phyloP scores from a whole-genome alignment of 129 eudicot genomes.

The Pseudognaphalium luteoalbum region DNA sequence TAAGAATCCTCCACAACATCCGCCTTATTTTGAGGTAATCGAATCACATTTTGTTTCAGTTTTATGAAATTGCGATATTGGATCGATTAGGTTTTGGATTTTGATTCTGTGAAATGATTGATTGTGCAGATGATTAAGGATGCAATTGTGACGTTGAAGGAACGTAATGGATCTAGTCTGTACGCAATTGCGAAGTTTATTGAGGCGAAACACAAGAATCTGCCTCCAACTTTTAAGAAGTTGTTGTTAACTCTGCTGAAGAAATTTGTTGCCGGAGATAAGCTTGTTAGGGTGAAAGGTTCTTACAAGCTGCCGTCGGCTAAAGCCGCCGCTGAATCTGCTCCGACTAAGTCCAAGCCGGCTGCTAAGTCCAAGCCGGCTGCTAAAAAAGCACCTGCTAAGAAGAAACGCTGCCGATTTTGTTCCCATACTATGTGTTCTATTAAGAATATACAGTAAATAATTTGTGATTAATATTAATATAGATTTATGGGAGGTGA shows the following conservation, averaged over 20 bases:
- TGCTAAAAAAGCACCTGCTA: constrained; percentile 12
- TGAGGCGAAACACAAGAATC: constrained; percentile 56
- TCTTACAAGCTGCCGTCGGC: constrained; percentile 54
- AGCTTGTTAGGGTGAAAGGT: constrained; percentile 54
- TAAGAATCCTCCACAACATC: constrained; percentile 51
- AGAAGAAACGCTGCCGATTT: constrained; percentile 18
- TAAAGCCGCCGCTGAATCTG: constrained; percentile 17
- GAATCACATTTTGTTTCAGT: background rate
- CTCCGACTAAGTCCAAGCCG: constrained; percentile 38
- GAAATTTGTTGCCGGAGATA: constrained; percentile 55
- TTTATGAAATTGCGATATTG: background rate
- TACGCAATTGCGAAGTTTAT: constrained; percentile 61
- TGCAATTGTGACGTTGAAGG: constrained; percentile 72
- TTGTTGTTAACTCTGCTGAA: constrained; percentile 48
- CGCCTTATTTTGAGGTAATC: constrained; percentile 70
- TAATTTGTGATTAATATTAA: too few species aligned
- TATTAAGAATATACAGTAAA: too few species aligned
- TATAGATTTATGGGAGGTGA: too few species aligned
- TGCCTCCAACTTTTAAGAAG: constrained; percentile 58
- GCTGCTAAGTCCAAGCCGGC: constrained; percentile 37
- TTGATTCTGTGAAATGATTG: constrained; percentile 1
- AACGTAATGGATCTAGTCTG: constrained; percentile 67
- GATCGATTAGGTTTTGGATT: background rate
- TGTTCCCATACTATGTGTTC: too few species aligned
- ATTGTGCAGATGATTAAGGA: constrained; percentile 61